Evolutionary conservation across 768 basidiomycete genomes (phyloP).

Genomic region (Macrolepiota fuliginosa): DNA sequence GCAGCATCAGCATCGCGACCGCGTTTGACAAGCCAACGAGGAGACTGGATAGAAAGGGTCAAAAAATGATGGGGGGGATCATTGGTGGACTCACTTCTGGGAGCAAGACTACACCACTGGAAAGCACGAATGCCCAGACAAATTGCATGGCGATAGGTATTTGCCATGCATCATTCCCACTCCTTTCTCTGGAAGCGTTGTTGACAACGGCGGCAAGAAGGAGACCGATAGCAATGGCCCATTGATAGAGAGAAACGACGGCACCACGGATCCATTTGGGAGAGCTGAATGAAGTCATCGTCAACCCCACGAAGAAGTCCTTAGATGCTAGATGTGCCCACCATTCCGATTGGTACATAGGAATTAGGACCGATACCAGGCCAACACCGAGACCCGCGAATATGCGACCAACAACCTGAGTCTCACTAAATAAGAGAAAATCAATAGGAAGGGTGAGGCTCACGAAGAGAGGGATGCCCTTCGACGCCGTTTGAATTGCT

Average conservation of each 20-base stretch:
- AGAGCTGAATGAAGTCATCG: slow-evolving; percentile 28
- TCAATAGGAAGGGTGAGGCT: slow-evolving; percentile 19
- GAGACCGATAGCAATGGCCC: slow-evolving; percentile 74
- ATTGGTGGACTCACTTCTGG: slow-evolving; percentile 46
- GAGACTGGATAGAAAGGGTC: slow-evolving; percentile 39
- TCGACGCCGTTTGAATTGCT: slow-evolving; percentile 60
- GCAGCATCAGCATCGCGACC: slow-evolving; percentile 59
- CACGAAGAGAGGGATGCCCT: slow-evolving; percentile 54
- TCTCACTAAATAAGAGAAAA: background rate
- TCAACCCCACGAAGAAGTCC: background rate
- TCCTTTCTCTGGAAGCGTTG: slow-evolving; percentile 57
- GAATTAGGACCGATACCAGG: slow-evolving; percentile 63
- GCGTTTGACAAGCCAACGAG: slow-evolving; percentile 75
- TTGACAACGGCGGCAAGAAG: slow-evolving; percentile 69
- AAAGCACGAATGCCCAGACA: slow-evolving; percentile 73
- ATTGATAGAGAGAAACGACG: slow-evolving; percentile 68
- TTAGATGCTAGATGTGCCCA: slow-evolving; percentile 17
- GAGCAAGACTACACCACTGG: slow-evolving; percentile 65
- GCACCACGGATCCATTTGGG: slow-evolving; percentile 78
- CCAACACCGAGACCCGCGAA: slow-evolving; percentile 81
- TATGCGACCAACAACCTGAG: slow-evolving; percentile 58
- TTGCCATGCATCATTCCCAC: slow-evolving; percentile 53
- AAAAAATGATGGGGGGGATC: background rate
- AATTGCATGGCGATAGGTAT: slow-evolving; percentile 81
- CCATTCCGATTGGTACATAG: slow-evolving; percentile 50